phyloP scores from a whole-genome alignment of 768 basidiomycete genomes.

The Gloeophyllum trabeum region DNA sequence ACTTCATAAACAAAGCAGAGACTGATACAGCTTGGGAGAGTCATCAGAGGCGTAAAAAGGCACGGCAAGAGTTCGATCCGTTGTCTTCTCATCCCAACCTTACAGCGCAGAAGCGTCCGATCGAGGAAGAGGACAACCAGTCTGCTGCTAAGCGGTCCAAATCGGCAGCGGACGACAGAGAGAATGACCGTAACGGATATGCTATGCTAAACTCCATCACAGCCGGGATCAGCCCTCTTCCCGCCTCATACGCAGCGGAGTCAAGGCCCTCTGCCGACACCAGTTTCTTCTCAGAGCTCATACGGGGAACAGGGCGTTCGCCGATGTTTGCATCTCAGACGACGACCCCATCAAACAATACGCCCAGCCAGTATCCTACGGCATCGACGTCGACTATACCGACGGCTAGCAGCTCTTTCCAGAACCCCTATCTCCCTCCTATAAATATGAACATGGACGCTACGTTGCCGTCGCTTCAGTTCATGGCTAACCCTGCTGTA shows the following conservation, averaged over 20 bases:
- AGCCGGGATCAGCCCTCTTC: conserved; percentile 22
- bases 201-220: conserved; percentile 48
- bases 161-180: conserved; percentile 26
- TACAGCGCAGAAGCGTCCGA: conserved; percentile 37
- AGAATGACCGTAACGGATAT: conserved; percentile 34
- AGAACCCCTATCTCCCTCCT: conserved; percentile 39
- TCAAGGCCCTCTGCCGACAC: conserved; percentile 33
- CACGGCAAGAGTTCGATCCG: conserved; percentile 18
- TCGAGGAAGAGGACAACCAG: conserved; percentile 32
- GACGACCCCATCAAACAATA: conserved; percentile 22
- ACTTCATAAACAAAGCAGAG: conserved; percentile 75
- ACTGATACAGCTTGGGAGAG: conserved; percentile 92
- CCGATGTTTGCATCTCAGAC: conserved; percentile 42
- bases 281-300: conserved; percentile 49
- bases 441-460: conserved; percentile 50
- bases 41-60: conserved; percentile 61
- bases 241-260: conserved; percentile 31
- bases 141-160: conserved; percentile 37
- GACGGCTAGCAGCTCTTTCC: conserved; percentile 15
- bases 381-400: conserved; percentile 8
- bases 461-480: conserved; percentile 38
- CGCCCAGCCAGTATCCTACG: conserved; percentile 24
- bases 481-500: conserved; percentile 17
- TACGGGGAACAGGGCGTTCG: conserved; percentile 32
- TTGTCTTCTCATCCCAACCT: conserved; percentile 12